Base-by-base conservation (phyloP, 805 yeast species). In the Candida argentea region DNA sequence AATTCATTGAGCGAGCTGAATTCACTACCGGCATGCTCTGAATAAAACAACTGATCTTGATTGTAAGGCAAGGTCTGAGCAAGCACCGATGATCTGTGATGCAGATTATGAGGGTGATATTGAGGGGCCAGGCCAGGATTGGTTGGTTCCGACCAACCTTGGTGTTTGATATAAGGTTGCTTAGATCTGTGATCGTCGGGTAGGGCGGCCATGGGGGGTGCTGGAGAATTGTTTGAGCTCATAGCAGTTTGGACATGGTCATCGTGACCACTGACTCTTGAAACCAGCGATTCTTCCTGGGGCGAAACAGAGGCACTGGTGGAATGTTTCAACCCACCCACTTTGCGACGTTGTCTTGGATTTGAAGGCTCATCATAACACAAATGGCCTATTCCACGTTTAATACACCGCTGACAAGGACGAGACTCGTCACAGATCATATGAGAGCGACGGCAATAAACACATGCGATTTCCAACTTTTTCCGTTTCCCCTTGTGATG, bases 1-100 rank as follows among this genome's bases (percentile, higher is more conserved):
- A 87, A 87, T 47, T 87, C 95, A 34, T 85, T 85, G 39, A 87
- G 61, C 1, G 95, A 85, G 36, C 85, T 76, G 46, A 87, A 86
- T 54, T 87, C 96, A 13, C 91, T 77, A 2, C 94, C 94, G 0
- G 91, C 94, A 48, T 86, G 93, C 43, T 86, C 95, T 0, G 94
- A 81, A 37, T 74, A 79, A 56, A 86, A 86, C 33, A 80, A 72
- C 1, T 94, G 91, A 37, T 76, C 82, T 33, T 76, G 83, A 40
- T 68, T 47, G 49, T 57, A 63, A 4, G 63, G 57, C 30, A 59
- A 44, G 1, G 65, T 54, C 35, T 61, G 67, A 4, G 63, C 47
- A 25, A 61, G 42, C 3, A 57, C 58, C 4, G 24, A 37, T 18
- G 10, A 7, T 18, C 20, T 18, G 7, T 18, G n/a, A n/a, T n/a